phyloP scores from a whole-genome alignment of 2,329 filamentous ascomycete genomes.

The Camptophora hylomeconis region DNA sequence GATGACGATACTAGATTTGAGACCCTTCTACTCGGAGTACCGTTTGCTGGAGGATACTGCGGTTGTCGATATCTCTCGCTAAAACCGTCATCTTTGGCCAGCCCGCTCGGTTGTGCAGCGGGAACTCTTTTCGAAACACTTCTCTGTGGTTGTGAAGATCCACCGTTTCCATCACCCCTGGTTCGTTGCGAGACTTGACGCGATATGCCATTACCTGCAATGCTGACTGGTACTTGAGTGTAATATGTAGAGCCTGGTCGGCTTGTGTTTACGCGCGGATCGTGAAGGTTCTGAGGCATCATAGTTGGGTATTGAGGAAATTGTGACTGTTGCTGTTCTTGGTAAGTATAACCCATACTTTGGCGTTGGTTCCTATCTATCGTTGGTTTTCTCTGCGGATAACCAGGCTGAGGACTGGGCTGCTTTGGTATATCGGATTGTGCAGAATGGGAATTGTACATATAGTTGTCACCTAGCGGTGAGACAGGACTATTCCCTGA shows the following conservation, averaged over 20 bases:
- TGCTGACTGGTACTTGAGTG: constrained; percentile 28
- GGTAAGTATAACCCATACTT: constrained; percentile 30
- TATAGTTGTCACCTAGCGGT: constrained; percentile 10
- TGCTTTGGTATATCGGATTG: constrained; percentile 1
- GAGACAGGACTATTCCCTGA: constrained; percentile 17
- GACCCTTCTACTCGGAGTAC: constrained; percentile 60
- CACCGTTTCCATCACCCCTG: constrained; percentile 44
- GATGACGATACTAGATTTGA: constrained; percentile 57
- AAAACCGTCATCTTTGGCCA: constrained; percentile 56
- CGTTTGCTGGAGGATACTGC: constrained; percentile 44
- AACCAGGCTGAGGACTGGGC: constrained; percentile 1
- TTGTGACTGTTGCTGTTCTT: constrained; percentile 30
- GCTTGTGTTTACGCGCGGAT: constrained; percentile 23
- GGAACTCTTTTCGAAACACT: constrained; percentile 51
- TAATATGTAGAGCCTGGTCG: constrained; percentile 38
- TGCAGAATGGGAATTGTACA: constrained; percentile 4
- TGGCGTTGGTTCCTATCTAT: no score
- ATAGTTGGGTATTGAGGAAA: constrained; percentile 32
- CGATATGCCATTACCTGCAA: constrained; percentile 21
- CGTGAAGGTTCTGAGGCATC: constrained; percentile 27
- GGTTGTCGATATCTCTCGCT: constrained; percentile 55
- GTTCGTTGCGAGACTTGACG: constrained; percentile 38
- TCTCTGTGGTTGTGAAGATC: constrained; percentile 42
- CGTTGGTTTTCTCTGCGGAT: no score
- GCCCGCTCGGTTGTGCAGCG: constrained; percentile 44